Evolutionary conservation across 2,329 filamentous ascomycete species (phyloP).

Genomic region (Botrytis byssoidea): DNA sequence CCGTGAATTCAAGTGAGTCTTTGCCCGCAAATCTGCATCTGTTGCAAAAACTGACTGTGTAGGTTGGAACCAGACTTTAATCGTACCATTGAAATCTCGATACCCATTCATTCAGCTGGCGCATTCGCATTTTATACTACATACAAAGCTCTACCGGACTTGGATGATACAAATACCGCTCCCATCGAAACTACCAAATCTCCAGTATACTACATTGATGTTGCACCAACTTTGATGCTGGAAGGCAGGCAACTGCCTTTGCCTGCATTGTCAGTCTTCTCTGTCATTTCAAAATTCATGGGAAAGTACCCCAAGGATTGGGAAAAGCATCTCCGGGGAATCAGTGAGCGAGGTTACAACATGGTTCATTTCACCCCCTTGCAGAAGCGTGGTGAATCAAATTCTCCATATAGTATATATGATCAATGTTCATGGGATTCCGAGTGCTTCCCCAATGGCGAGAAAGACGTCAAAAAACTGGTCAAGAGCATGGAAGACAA

Average conservation of each 20-base stretch:
- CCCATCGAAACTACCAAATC: conserved; percentile 63
- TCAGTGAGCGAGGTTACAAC: conserved; percentile 91
- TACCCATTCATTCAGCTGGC: conserved; percentile 78
- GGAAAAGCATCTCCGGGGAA: conserved; percentile 84
- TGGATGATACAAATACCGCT: conserved; percentile 51
- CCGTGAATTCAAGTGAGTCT: conserved; percentile 79
- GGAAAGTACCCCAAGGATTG: conserved; percentile 86
- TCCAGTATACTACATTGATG: conserved; percentile 85
- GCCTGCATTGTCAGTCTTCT: conserved; percentile 87
- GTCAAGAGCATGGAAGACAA: conserved; percentile 79
- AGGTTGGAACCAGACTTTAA: conserved; percentile 93
- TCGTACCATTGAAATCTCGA: conserved; percentile 82
- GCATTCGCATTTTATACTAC: conserved; percentile 94
- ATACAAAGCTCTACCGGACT: conserved; percentile 79
- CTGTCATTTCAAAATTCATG: conserved; percentile 97
- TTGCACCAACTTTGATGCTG: conserved; percentile 76
- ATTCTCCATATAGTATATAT: conserved; percentile 95
- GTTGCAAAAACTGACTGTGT: conserved; percentile 23
- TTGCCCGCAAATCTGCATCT: conserved; percentile 5
- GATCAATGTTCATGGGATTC: conserved; percentile 89
- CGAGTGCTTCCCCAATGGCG: conserved; percentile 76
- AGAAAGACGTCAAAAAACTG: conserved; percentile 75
- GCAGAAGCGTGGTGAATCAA: conserved; percentile 82
- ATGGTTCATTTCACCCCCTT: conserved; percentile 98
- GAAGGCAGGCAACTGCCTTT: conserved; percentile 74